phyloP scores from a whole-genome alignment of 2,329 filamentous ascomycete species.

The Parasarocladium wereldwijsianum region DNA sequence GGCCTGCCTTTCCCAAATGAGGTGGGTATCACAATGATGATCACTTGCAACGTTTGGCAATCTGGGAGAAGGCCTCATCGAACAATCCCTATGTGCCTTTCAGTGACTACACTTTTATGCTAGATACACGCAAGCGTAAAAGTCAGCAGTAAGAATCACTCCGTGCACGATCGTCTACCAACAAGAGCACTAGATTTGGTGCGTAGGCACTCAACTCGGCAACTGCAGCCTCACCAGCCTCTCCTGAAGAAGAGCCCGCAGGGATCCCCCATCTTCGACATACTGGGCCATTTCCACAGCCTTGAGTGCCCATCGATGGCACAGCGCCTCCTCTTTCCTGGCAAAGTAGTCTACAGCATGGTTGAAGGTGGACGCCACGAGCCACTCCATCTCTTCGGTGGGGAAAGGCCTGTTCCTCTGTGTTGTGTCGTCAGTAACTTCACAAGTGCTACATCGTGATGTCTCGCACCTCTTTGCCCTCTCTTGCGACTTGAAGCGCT shows the following conservation, averaged over 20 bases:
- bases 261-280: constrained; percentile 34
- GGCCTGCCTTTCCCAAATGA: no score
- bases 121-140: no score
- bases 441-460: constrained; percentile 5
- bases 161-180: no score
- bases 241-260: constrained; percentile 27
- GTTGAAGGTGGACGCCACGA: constrained; percentile 57
- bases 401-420: constrained; percentile 33
- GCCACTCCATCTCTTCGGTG: constrained; percentile 56
- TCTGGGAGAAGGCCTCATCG: no score
- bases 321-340: constrained; percentile 35
- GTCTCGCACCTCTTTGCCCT: constrained; percentile 33
- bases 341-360: constrained; percentile 53
- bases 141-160: no score
- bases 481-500: constrained; percentile 35
- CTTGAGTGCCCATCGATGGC: constrained; percentile 46
- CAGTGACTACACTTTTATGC: no score
- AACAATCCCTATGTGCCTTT: no score
- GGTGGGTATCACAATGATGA: no score
- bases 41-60: no score
- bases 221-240: constrained; percentile 26
- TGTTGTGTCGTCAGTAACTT: not conserved
- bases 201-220: no score
- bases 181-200: no score
- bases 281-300: constrained; percentile 47